Percentiles rank a stretch among this genome's conserved stretches.
These are phyloP conservation scores for Asterochloris sp. DNA, from an alignment of 139 green algal species.

Conservation along the genomic window DNA sequence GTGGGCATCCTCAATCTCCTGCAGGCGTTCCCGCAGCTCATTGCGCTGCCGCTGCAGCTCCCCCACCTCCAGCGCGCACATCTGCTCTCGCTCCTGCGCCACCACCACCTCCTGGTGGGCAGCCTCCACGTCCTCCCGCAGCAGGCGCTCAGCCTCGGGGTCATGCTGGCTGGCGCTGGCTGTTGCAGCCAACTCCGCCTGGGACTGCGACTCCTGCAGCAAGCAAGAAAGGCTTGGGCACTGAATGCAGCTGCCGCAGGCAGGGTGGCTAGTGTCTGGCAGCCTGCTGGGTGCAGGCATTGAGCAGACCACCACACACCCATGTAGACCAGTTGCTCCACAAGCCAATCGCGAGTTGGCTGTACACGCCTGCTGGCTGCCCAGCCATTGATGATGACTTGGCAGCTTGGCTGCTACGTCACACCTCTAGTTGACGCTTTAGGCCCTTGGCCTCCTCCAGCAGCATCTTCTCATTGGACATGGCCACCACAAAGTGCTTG, in stretches of 20 bases:
- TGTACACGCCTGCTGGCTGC: too few relatives aligned
- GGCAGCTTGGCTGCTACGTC: not conserved
- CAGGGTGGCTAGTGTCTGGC: too few relatives aligned
- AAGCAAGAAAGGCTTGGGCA: not conserved
- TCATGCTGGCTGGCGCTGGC: not conserved
- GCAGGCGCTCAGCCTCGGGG: conserved; percentile 27
- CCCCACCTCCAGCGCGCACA: conserved; percentile 57
- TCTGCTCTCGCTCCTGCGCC: conserved; percentile 58
- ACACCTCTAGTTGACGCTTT: conserved; percentile 48
- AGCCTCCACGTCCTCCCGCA: conserved; percentile 68
- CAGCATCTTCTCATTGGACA: conserved; percentile 44
- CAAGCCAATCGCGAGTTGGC: too few relatives aligned
- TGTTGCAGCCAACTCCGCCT: not conserved
- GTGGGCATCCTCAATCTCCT: conserved; percentile 47
- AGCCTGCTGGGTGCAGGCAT: too few relatives aligned
- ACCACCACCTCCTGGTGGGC: conserved; percentile 61
- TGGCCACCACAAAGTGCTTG: conserved; percentile 37
- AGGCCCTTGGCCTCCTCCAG: conserved; percentile 40
- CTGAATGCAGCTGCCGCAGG: not conserved
- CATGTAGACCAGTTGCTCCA: too few relatives aligned
- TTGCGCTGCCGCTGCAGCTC: conserved; percentile 55
- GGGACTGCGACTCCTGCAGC: conserved; percentile 1
- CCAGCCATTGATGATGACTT: too few relatives aligned
- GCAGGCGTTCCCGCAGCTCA: conserved; percentile 32
- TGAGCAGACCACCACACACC: too few relatives aligned